Percentiles rank a stretch among this genome's conserved stretches.
phyloP scores from a whole-genome alignment of 1,139 yeast genomes.

The Lodderomyces elongisporus region DNA sequence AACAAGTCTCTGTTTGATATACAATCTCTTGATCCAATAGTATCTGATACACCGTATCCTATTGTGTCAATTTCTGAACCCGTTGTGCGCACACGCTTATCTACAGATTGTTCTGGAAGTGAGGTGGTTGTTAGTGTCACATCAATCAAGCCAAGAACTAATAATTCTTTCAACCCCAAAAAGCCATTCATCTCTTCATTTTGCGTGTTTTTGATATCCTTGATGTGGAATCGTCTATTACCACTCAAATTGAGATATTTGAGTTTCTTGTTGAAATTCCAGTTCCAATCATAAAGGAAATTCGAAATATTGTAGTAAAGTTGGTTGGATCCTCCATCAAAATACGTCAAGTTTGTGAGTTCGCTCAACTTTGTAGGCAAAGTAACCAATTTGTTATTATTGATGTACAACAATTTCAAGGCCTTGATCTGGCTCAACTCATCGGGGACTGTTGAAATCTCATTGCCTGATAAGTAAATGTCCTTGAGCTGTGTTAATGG shows the following conservation, averaged over 20 bases:
- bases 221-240: constrained; percentile 84
- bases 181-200: constrained; percentile 68
- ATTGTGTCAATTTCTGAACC: constrained; percentile 76
- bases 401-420: constrained; percentile 61
- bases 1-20: constrained; percentile 81
- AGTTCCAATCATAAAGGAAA: constrained; percentile 97
- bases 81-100: constrained; percentile 85
- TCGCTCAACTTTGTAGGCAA: constrained; percentile 86
- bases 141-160: constrained; percentile 85
- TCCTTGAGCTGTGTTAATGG: constrained; percentile 56
- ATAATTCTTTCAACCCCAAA: constrained; percentile 63
- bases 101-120: constrained; percentile 83
- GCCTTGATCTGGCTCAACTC: constrained; percentile 62
- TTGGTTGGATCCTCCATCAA: constrained; percentile 91
- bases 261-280: constrained; percentile 81
- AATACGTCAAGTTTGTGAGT: constrained; percentile 54
- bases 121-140: constrained; percentile 81
- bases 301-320: constrained; percentile 88
- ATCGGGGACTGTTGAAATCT: constrained; percentile 75
- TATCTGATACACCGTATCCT: constrained; percentile 90
- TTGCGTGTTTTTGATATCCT: constrained; percentile 47
- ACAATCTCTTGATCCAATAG: constrained; percentile 63
- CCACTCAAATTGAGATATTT: constrained; percentile 87
- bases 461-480: constrained; percentile 82
- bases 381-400: constrained; percentile 80